Conservation (phyloP, 208 protist species). For the Trypanosoma avium region DNA sequence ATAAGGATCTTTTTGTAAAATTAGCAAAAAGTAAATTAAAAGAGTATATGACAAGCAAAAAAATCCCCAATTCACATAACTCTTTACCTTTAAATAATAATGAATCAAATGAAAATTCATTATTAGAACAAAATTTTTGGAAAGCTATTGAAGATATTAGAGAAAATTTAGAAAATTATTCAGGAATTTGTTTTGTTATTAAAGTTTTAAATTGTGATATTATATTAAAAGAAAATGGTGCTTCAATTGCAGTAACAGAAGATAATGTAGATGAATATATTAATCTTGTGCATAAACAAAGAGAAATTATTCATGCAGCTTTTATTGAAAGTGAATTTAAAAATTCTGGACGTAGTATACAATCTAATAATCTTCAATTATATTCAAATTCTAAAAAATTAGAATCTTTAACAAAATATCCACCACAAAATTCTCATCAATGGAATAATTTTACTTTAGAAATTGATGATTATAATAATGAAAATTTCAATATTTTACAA, state of each 20-base stretch:
- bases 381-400: neutral
- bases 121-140: slow-evolving; percentile 13
- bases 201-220: slow-evolving; percentile 3
- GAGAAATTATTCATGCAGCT: slow-evolving; percentile 19
- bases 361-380: neutral
- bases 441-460: slow-evolving; percentile 28
- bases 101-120: neutral
- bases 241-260: slow-evolving; percentile 5
- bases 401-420: slow-evolving; percentile 3
- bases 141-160: slow-evolving; percentile 10
- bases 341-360: neutral
- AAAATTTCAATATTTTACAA: slow-evolving; percentile 10
- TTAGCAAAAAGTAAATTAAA: slow-evolving; percentile 19
- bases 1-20: slow-evolving; percentile 19
- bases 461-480: neutral
- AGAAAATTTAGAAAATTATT: neutral
- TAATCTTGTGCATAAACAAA: slow-evolving; percentile 4
- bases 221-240: slow-evolving; percentile 17
- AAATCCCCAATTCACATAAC: neutral
- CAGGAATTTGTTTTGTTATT: slow-evolving; percentile 6
- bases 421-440: slow-evolving; percentile 12
- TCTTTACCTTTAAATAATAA: neutral
- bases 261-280: slow-evolving; percentile 22
- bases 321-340: slow-evolving; percentile 21
- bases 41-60: neutral